Evolutionary conservation across 306 rosid genomes (phyloP).

Genomic region (Pyrus bretschneideri): DNA sequence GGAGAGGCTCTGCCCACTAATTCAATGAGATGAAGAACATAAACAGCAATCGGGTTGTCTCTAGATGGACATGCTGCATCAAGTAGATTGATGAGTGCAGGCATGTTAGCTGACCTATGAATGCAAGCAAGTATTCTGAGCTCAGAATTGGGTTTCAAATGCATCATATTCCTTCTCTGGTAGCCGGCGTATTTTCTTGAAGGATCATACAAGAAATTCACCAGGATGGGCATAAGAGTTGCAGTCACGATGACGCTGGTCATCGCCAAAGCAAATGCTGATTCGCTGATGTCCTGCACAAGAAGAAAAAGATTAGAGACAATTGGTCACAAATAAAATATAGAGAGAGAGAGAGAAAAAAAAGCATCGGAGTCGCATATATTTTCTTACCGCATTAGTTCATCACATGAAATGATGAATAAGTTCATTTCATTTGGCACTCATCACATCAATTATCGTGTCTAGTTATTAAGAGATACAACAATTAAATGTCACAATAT

Average conservation of each 20-base stretch:
- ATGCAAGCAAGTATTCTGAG: constrained; percentile 28
- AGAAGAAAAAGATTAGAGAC: background rate
- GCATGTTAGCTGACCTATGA: constrained; percentile 33
- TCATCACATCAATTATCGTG: background rate
- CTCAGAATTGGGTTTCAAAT: constrained; percentile 17
- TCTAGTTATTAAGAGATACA: background rate
- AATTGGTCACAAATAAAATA: background rate
- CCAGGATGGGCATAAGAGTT: constrained; percentile 23
- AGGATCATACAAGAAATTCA: constrained; percentile 42
- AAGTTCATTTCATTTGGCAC: no score
- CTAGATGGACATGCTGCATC: constrained; percentile 33
- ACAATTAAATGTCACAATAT: background rate
- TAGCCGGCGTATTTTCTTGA: constrained; percentile 45
- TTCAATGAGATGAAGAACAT: constrained; percentile 46
- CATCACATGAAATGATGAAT: background rate
- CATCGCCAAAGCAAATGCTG: constrained; percentile 4
- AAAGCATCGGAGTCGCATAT: background rate
- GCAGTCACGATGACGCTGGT: constrained; percentile 17
- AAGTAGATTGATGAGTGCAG: constrained; percentile 22
- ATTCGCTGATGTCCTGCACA: constrained; percentile 18
- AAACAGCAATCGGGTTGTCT: constrained; percentile 25
- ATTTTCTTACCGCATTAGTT: background rate
- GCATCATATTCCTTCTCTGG: constrained; percentile 34
- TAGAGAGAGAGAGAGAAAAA: no score
- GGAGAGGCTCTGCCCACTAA: constrained; percentile 43